Evolutionary conservation across 225 moss, liverwort and hornwort species (phyloP).

Genomic region (Pseudoscleropodium purum): DNA sequence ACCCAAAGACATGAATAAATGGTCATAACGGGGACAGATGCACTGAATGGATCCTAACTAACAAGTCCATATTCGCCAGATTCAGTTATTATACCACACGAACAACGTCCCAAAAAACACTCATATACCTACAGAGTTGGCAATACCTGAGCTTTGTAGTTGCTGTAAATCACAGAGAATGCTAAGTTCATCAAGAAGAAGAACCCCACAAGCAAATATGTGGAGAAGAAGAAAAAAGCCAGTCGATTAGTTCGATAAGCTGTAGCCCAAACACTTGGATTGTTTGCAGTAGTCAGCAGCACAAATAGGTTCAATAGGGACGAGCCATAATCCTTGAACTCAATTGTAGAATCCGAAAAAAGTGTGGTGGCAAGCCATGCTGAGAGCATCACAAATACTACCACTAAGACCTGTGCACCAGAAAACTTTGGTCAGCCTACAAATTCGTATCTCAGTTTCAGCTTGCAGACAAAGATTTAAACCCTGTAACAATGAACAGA

Average conservation of each 20-base stretch:
- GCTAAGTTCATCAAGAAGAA: conserved; percentile 67
- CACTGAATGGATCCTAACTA: not conserved
- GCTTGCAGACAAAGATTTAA: not conserved
- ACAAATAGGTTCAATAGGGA: conserved; percentile 58
- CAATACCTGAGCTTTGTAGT: conserved; percentile 68
- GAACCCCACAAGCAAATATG: conserved; percentile 59
- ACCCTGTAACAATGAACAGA: not conserved
- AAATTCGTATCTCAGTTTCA: not conserved
- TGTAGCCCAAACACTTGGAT: conserved; percentile 66
- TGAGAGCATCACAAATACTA: conserved; percentile 51
- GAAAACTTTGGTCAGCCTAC: not conserved
- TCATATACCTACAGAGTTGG: not conserved
- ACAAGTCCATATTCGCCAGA: not conserved
- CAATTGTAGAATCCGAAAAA: conserved; percentile 32
- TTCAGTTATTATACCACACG: not conserved
- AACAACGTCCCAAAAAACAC: not conserved
- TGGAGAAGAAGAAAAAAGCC: conserved; percentile 69
- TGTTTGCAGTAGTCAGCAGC: conserved; percentile 74
- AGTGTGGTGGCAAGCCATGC: conserved; percentile 68
- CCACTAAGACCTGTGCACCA: conserved; percentile 48
- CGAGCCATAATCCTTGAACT: conserved; percentile 55
- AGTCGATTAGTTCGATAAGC: conserved; percentile 35
- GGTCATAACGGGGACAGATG: not conserved
- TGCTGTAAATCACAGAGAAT: conserved; percentile 61
- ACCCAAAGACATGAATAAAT: not conserved